Conservation (phyloP, 2,329 filamentous ascomycete genomes). For the Cryphonectria parasitica region DNA sequence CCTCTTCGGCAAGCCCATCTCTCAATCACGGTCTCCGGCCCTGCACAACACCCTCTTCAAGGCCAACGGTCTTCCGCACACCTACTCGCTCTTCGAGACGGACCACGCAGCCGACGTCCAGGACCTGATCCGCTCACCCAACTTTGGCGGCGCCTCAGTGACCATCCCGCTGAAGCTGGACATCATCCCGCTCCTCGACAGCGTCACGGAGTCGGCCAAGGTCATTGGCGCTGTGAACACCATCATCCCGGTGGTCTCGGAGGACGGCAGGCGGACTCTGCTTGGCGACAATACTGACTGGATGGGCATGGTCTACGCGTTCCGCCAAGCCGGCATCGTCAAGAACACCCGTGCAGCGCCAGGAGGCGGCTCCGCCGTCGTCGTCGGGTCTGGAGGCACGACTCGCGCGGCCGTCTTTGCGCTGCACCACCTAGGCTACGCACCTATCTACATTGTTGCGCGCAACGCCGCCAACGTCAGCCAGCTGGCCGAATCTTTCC, state of each 20-base stretch:
- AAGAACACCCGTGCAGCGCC: conserved; percentile 42
- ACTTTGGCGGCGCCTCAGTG: conserved; percentile 92
- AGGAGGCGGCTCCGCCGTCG: conserved; percentile 62
- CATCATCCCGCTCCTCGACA: conserved; percentile 79
- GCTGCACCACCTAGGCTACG: conserved; percentile 79
- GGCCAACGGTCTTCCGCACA: conserved; percentile 78
- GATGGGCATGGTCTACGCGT: conserved; percentile 83
- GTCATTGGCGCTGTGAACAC: conserved; percentile 95
- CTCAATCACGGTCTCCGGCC: conserved; percentile 80
- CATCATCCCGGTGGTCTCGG: conserved; percentile 65
- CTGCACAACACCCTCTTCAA: conserved; percentile 87
- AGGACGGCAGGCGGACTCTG: conserved; percentile 57
- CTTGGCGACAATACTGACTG: conserved; percentile 95
- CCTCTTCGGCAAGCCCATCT: conserved; percentile 85
- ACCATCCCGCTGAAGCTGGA: conserved; percentile 95
- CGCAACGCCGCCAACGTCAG: conserved; percentile 72
- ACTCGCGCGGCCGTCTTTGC: conserved; percentile 90
- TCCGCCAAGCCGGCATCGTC: conserved; percentile 69
- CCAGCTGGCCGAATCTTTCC: conserved; percentile 73
- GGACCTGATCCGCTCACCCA: conserved; percentile 66
- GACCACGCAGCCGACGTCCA: conserved; percentile 63
- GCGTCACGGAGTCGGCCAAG: conserved; percentile 76
- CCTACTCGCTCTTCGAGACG: conserved; percentile 80
- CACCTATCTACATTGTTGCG: conserved; percentile 85
- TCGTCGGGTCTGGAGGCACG: conserved; percentile 91